Base-by-base conservation (phyloP, 495 filamentous ascomycete species). In the Penicillium psychrofluorescens region DNA sequence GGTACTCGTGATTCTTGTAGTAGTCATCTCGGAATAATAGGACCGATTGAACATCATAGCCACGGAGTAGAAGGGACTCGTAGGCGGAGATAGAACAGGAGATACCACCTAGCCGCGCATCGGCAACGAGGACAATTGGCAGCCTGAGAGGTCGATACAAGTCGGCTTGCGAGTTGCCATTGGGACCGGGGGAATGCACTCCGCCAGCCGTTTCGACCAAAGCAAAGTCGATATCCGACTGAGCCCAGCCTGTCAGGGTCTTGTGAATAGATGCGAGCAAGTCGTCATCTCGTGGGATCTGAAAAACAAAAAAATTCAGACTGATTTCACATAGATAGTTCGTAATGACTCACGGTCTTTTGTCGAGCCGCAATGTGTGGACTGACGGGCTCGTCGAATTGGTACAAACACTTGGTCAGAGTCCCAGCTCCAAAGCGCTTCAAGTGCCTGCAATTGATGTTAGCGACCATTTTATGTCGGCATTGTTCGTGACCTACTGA, bases 131-230 rank as follows among this genome's bases (percentile, higher is more conserved):
- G 14, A 88, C 62, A n/a, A 85, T 78, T 0, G 86, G 86, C 7
- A 87, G 63, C 28, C 86, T 69, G 0, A 90, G 69, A 1, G 83
- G 79, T 1, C 78, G 70, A 58, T 86, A 90, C 27, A 87, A 59
- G 51, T 90, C 85, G 6, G 80, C 85, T 53, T 90, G 86, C 0
- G 81, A 82, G 27, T 69, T 80, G n/a, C 83, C 85, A 43, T 78
- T 83, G 9, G 84, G 85, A 2, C 76, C 75, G 0, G 86, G 86
- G 1, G 84, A 88, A 53, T 87, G 77, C 1, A 86, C 80, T 8
- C 86, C 86, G 4, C 86, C 86, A 0, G 86, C 86, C 1, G 86
- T 90, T 58, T 90, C 86, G 30, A 90, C 67, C 29, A 90, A 63
- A 2, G 81, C 65, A 40, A 74, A 60, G 33, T 63, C 58, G 33